A percentile compares a stretch with the other conserved stretches of the same genome.
Evolutionary conservation across 2,329 filamentous ascomycete species (phyloP).

Genomic region (Pseudogymnoascus verrucosus): DNA sequence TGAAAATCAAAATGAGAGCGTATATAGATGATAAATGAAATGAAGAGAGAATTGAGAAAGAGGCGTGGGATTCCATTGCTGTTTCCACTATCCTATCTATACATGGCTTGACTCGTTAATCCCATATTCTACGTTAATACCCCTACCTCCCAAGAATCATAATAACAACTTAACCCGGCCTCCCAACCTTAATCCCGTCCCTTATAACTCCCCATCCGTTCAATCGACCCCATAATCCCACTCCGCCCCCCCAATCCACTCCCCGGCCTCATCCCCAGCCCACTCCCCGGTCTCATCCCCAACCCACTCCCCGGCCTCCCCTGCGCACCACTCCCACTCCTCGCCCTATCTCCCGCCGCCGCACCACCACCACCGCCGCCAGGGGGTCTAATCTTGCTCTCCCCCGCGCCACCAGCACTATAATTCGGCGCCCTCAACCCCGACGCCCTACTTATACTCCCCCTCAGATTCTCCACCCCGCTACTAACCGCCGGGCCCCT

Average conservation of each 20-base stretch:
- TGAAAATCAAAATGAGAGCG: not conserved
- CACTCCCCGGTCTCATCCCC: conserved; percentile 22
- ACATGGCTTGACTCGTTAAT: not conserved
- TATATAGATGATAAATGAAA: not conserved
- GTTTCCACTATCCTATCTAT: conserved; percentile 6
- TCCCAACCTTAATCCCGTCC: conserved; percentile 15
- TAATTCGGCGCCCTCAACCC: conserved; percentile 51
- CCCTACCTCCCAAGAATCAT: not conserved
- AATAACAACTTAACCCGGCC: not conserved
- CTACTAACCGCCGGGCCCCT: conserved; percentile 24
- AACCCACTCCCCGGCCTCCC: conserved; percentile 8
- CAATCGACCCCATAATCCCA: conserved; percentile 76
- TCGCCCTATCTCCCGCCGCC: conserved; percentile 21
- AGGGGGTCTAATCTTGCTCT: conserved; percentile 38
- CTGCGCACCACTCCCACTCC: conserved; percentile 34
- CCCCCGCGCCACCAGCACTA: conserved; percentile 29
- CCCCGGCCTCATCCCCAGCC: conserved; percentile 26
- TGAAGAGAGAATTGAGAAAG: not conserved
- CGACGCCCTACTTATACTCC: conserved; percentile 47
- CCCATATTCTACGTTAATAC: not conserved
- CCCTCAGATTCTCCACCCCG: conserved; percentile 41
- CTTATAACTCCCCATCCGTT: conserved; percentile 68
- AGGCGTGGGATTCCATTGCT: not conserved
- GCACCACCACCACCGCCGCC: conserved; percentile 19
- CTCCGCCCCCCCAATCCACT: conserved; percentile 43